Percentiles rank a stretch among this genome's conserved stretches.
phyloP scores from a whole-genome alignment of 1,284 basidiomycete genomes.

The Fistulinella staudtii region DNA sequence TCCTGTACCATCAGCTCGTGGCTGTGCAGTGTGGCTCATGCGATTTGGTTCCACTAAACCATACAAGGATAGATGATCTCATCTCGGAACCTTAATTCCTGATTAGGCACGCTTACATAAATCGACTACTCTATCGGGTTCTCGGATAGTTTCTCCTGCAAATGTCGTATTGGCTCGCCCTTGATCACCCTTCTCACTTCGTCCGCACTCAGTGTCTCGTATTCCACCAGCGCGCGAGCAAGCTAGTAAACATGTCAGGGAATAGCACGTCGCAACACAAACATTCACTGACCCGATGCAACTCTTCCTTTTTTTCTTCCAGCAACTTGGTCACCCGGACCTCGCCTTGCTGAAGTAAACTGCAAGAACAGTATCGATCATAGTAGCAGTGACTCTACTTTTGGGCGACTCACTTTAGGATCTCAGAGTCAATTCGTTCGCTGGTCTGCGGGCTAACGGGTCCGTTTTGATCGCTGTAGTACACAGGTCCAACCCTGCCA shows the following conservation, averaged over 20 bases:
- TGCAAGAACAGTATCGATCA: constrained; percentile 26
- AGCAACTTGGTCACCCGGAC: constrained; percentile 66
- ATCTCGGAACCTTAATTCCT: not conserved
- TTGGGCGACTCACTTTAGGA: constrained; percentile 57
- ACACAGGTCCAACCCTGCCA: constrained; percentile 77
- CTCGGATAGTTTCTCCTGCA: constrained; percentile 55
- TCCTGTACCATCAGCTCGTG: not conserved
- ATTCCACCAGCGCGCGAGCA: constrained; percentile 84
- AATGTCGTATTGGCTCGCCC: constrained; percentile 70
- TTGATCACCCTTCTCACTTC: constrained; percentile 85
- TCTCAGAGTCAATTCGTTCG: constrained; percentile 82
- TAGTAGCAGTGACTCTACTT: not conserved
- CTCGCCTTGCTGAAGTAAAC: constrained; percentile 75
- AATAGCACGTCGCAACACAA: not conserved
- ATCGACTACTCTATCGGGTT: not conserved
- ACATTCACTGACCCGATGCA: constrained; percentile 64
- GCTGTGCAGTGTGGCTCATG: not conserved
- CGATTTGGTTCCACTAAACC: not conserved
- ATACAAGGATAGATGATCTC: not conserved
- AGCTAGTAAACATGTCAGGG: constrained; percentile 46
- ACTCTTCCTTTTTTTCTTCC: constrained; percentile 68
- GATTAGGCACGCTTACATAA: not conserved
- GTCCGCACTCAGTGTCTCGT: constrained; percentile 86
- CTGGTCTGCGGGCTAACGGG: constrained; percentile 69
- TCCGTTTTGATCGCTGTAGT: constrained; percentile 68